Evolutionary conservation across 257 asterid genomes (phyloP), one percentile per base, ranked within the genome.

Genomic region (Scutellaria baicalensis): DNA sequence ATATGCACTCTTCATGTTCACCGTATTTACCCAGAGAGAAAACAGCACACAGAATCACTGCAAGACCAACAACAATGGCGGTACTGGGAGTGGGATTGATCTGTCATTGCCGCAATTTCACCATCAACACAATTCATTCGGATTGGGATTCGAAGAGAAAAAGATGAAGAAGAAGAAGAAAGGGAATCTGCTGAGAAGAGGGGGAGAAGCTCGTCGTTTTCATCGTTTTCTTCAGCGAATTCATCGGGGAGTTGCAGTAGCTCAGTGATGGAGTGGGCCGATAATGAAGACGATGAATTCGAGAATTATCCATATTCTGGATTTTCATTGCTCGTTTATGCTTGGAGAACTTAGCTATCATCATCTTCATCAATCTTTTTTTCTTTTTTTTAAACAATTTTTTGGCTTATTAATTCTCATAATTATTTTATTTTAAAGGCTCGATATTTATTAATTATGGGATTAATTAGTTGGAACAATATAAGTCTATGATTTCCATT

Each of bases 191-290:
- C 44, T 71, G 49, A 52, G 74, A 63, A 70, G 86, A 55, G 69
- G 73, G 72, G 79, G 2, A 48, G 83, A 49, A 81, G 82, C 27
- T 82, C 87, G 27, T 82, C 84, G 2, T 76, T 79, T 4, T 82
- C 85, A 9, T 85, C 88, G 2, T 31, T 85, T 43, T 84, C 90
- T 2, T 86, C 93, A 9, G 82, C 81, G 9, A 61, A 66, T 38
- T 84, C 90, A 6, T 79, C 84, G 2, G 55, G 79, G 13, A 80
- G 79, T 33, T 83, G 87, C 73, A 84, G 84, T 43, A 67, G 74
- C n/a, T 82, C 90, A 3, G 93, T 86, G 1, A 82, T 86, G 86
- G 90, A 86, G 23, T 86, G 93, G 93, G 93, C 84, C 6, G 82
- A 86, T 33, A 68, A 75, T 36, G 93, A 82, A 58, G 93, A 86